Evolutionary conservation across 805 yeast species (phyloP), one percentile per base, ranked within the genome.

Genomic region (Zygotorulaspora danielsina): DNA sequence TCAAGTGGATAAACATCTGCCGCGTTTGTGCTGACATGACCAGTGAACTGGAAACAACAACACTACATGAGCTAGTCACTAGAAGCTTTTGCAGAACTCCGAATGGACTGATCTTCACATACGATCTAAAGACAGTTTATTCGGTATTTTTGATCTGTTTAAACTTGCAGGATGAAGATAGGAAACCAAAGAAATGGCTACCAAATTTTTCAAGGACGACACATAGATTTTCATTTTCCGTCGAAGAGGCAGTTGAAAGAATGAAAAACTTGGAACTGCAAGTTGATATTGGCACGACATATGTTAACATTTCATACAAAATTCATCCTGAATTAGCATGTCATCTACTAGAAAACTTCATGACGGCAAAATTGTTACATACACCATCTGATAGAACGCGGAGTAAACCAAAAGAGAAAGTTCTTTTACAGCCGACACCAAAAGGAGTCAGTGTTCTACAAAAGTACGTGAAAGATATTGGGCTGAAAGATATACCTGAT

Each of bases 401-500:
- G 30, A 47, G 56, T 10, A 63, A 57, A 29, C 70, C 79, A 5
- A 72, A 71, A 36, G 62, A 53, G 0, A 65, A 62, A 3, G 64
- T 69, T 0, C 44, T 67, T 2, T 55, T 86, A 19, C 97, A 90
- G 55, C 95, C 96, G 3, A 86, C 96, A 0, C 88, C 97, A 0
- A 90, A 90, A 54, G 97, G 97, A 1, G 78, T 87, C 6, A 79
- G 87, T 0, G 54, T 86, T 0, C 60, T 89, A 2, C 77, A 76
- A 35, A 65, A 69, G 12, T 86, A 80, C 56, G 78, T 82, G 45
- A 65, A 69, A 36, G 73, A 67, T 29, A 59, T 71, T 33, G 94
- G 88, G 0, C 58, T 79, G 34, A 67, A 63, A 32, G 59, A 60
- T 11, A 51, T 64, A 18, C 80, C 80, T 1, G 53, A 57, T 0